Evolutionary conservation across 2,329 filamentous ascomycete genomes (phyloP).

Genomic region (Madurella mycetomatis): DNA sequence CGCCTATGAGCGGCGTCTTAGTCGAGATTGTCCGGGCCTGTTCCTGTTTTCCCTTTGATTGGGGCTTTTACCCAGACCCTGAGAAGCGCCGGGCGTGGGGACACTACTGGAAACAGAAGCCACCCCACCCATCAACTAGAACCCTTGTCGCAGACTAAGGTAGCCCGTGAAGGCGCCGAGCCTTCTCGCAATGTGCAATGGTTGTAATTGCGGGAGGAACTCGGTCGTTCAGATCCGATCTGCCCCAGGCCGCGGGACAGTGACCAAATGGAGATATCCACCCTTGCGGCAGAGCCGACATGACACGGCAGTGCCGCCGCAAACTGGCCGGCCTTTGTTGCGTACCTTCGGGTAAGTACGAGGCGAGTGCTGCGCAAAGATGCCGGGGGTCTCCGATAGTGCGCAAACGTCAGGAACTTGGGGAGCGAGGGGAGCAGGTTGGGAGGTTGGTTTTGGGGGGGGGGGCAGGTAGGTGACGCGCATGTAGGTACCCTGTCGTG

Average conservation of each 20-base stretch:
- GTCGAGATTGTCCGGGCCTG: conserved; percentile 23
- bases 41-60: conserved; percentile 24
- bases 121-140: conserved; percentile 21
- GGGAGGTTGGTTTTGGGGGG: too few relatives aligned
- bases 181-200: conserved; percentile 15
- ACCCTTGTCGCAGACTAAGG: conserved; percentile 3
- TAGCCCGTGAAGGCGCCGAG: conserved; percentile 21
- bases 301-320: conserved; percentile 8
- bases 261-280: conserved; percentile 9
- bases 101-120: conserved; percentile 1
- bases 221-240: conserved; percentile 19
- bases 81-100: conserved; percentile 23
- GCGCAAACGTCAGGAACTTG: conserved; percentile 9
- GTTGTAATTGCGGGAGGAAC: conserved; percentile 14
- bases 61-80: conserved; percentile 25
- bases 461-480: too few relatives aligned
- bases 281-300: not conserved
- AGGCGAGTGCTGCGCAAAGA: not conserved
- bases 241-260: conserved; percentile 7
- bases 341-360: not conserved
- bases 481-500: too few relatives aligned
- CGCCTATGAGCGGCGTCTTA: not conserved
- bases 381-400: conserved; percentile 13
- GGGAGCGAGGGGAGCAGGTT: not conserved
- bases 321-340: not conserved